phyloP scores from a whole-genome alignment of 192 early-diverging fungal species.

The Rhizophagus sp. region DNA sequence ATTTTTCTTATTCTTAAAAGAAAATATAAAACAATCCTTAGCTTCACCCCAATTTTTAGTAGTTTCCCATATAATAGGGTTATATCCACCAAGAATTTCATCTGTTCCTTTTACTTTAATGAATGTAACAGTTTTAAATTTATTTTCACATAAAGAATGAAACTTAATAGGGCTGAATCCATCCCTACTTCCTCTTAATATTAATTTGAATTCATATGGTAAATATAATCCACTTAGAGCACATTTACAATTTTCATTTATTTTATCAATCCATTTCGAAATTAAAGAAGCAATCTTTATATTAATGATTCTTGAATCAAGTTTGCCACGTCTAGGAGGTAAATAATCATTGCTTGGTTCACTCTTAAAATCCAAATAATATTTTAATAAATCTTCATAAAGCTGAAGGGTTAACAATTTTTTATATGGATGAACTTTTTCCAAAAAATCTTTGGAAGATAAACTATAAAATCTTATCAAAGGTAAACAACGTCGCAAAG shows the following conservation, averaged over 20 bases:
- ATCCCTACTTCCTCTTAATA: neutral
- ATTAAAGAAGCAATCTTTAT: neutral
- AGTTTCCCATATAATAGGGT: neutral
- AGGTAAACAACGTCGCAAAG: neutral
- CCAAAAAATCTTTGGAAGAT: neutral
- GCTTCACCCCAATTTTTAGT: neutral
- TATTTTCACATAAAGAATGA: neutral
- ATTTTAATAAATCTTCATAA: neutral
- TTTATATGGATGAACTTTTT: neutral
- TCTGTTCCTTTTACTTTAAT: too few species aligned
- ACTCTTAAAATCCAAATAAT: neutral
- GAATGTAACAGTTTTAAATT: too few species aligned
- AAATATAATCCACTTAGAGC: neutral
- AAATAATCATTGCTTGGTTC: neutral
- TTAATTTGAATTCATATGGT: neutral
- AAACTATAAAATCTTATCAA: neutral
- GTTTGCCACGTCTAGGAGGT: neutral
- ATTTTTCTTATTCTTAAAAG: neutral
- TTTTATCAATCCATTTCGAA: neutral
- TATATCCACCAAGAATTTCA: neutral
- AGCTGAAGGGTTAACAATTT: neutral
- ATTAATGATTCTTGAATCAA: neutral
- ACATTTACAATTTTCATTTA: neutral
- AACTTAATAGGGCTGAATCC: neutral
- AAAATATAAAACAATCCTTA: neutral